A percentile compares a stretch with the other conserved stretches of the same genome.
Conservation (phyloP, 805 yeast genomes). For the Cyberlindnera bimundalis region DNA sequence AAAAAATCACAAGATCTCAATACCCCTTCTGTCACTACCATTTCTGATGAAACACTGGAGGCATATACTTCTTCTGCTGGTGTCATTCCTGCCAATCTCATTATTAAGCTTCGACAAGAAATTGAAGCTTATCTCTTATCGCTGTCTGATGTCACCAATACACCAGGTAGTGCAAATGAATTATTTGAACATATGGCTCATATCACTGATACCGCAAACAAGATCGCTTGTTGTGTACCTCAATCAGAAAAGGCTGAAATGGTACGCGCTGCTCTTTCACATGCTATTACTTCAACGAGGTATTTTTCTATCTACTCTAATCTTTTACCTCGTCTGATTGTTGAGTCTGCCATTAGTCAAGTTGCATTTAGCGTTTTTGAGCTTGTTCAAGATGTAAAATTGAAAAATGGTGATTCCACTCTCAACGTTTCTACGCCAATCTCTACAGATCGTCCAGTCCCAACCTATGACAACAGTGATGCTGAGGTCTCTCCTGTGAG, state of each 20-base stretch:
- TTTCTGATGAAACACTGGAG: slow-evolving; percentile 29
- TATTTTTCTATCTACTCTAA: slow-evolving; percentile 62
- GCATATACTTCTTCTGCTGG: slow-evolving; percentile 38
- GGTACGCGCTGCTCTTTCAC: slow-evolving; percentile 66
- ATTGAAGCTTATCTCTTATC: slow-evolving; percentile 4
- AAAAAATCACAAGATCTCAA: slow-evolving; percentile 1
- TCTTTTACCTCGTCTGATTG: slow-evolving; percentile 65
- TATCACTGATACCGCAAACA: slow-evolving; percentile 38
- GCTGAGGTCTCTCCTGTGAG: slow-evolving; percentile 47
- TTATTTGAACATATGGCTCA: slow-evolving; percentile 51
- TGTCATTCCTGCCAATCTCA: slow-evolving; percentile 41
- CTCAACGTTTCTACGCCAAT: not conserved
- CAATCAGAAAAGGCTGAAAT: slow-evolving; percentile 42
- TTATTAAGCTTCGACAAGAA: slow-evolving; percentile 42
- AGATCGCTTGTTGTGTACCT: slow-evolving; percentile 28
- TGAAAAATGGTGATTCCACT: slow-evolving; percentile 25
- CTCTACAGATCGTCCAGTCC: slow-evolving; percentile 1
- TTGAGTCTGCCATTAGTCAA: slow-evolving; percentile 76
- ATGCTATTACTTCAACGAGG: slow-evolving; percentile 72
- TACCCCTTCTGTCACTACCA: slow-evolving; percentile 16
- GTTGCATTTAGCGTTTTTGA: slow-evolving; percentile 64
- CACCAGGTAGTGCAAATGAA: slow-evolving; percentile 24
- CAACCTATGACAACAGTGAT: slow-evolving; percentile 2
- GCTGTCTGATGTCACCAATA: not conserved
- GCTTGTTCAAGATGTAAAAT: slow-evolving; percentile 50